Base-by-base conservation (phyloP, 345 rosid genomes). In the Luvunga scandens region DNA sequence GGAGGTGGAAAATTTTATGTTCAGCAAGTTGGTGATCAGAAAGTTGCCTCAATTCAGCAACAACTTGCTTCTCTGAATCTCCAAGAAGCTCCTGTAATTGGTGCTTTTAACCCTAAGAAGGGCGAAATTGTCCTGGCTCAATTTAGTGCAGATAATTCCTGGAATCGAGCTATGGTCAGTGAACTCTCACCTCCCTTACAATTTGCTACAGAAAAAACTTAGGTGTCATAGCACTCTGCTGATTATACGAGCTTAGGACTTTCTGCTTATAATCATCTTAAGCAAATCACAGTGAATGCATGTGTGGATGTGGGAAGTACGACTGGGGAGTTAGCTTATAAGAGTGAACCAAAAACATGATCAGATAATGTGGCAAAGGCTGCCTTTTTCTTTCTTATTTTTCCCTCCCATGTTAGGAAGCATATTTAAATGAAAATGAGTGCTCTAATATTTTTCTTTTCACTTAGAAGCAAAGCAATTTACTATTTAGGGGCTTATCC, bases 131-230 rank as follows among this genome's bases (percentile, higher is more conserved):
- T 97, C 66, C 98, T 97, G 77, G 97, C 99, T 77, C 99, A 97
- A 84, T 93, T 91, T 81, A 94, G 98, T 64, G 87, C 91, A 7
- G 99, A 97, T 85, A 91, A 97, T 77, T 93, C 99, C 67, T 97
- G 99, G 99, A 97, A 97, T 80, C 87, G 99, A 74, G 98, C 99
- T 75, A 87, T 94, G 98, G 99, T 97, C 85, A 85, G 89, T 59
- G 50, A 28, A 30, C 30, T 21, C 21, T 14, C 6, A 25, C 69
- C 12, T 63, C 13, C 45, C 13, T 48, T 42, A 60, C 65, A 5
- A 12, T 31, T 56, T 73, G 59, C 42, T 13, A 16, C 56, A 7
- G 68, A 10, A 0, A 64, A 63, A 45, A 50, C 33, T 39, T 63
- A 60, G 39, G 9, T 45, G 10, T 69, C 5, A n/a, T 64, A 45